Evolutionary conservation across 352 stramenopile species (phyloP).

Genomic region (Plasmopara halstedii): DNA sequence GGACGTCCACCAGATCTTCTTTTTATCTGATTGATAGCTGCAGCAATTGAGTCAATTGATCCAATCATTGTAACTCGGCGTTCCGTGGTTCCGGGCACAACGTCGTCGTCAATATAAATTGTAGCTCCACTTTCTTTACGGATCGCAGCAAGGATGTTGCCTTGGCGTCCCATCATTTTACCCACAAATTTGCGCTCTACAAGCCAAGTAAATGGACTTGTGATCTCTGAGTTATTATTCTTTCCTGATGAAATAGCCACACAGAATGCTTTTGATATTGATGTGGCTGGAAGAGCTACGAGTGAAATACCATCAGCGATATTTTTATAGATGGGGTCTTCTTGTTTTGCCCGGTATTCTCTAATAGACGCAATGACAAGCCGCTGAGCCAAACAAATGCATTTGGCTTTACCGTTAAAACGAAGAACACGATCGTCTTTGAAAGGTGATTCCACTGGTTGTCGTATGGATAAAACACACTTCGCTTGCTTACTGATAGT

Average conservation of each 20-base stretch:
- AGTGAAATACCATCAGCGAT: constrained; percentile 19
- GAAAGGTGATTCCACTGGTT: constrained; percentile 30
- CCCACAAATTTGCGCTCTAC: constrained; percentile 38
- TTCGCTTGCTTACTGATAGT: constrained; percentile 33
- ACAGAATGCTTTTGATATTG: constrained; percentile 33
- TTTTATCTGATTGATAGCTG: constrained; percentile 32
- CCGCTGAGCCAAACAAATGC: constrained; percentile 54
- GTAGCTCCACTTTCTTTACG: constrained; percentile 30
- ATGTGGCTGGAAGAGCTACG: constrained; percentile 28
- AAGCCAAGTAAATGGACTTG: constrained; percentile 40
- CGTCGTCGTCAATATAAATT: constrained; percentile 38
- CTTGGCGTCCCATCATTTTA: constrained; percentile 53
- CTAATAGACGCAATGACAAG: constrained; percentile 54
- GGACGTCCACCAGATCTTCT: constrained; percentile 32
- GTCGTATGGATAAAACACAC: constrained; percentile 52
- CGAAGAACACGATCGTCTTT: constrained; percentile 50
- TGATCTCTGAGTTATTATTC: constrained; percentile 16
- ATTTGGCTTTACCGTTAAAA: constrained; percentile 46
- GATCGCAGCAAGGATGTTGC: constrained; percentile 38
- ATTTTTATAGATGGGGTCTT: constrained; percentile 46
- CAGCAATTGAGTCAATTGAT: constrained; percentile 21
- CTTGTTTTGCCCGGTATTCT: constrained; percentile 29
- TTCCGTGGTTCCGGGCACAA: constrained; percentile 37
- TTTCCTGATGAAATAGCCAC: constrained; percentile 17
- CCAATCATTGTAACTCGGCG: constrained; percentile 42